phyloP scores from a whole-genome alignment of 208 protist genomes.

The Crithidia thermophila region DNA sequence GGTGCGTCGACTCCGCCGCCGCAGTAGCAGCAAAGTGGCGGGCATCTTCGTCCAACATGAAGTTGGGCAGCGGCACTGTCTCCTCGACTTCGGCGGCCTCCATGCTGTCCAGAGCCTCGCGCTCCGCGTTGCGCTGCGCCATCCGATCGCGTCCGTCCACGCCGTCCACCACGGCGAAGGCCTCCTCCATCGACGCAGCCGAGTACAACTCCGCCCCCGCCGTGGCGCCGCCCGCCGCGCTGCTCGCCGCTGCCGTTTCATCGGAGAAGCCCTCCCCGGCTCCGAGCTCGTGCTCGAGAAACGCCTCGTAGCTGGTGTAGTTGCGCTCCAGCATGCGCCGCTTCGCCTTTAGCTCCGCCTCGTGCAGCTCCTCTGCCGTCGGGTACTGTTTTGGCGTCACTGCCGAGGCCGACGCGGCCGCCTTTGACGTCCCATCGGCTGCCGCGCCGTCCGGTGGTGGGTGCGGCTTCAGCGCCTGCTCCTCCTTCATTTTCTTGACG shows the following conservation, averaged over 20 bases:
- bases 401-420: neutral
- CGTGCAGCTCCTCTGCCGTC: slow-evolving; percentile 55
- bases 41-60: slow-evolving; percentile 38
- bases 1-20: neutral
- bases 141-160: slow-evolving; percentile 45
- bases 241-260: neutral
- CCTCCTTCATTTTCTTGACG: slow-evolving; percentile 62
- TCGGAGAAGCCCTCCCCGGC: slow-evolving; percentile 31
- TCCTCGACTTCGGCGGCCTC: slow-evolving; percentile 48
- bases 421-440: neutral
- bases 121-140: slow-evolving; percentile 42
- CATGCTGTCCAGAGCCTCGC: slow-evolving; percentile 24
- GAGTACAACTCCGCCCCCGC: slow-evolving; percentile 24
- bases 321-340: slow-evolving; percentile 57
- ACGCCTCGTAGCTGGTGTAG: slow-evolving; percentile 76
- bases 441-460: neutral
- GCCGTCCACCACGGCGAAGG: slow-evolving; percentile 37
- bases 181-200: slow-evolving; percentile 37
- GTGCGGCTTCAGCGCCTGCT: slow-evolving; percentile 7
- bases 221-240: neutral
- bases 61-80: slow-evolving; percentile 52
- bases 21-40: neutral
- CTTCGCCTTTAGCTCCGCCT: slow-evolving; percentile 39
- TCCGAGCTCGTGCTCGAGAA: slow-evolving; percentile 54
- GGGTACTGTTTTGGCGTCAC: slow-evolving; percentile 4